Percentiles rank a stretch among this genome's conserved stretches.
These are phyloP conservation scores for Citrus inodora DNA, from an alignment of 345 rosid species.

Conservation along the genomic window DNA sequence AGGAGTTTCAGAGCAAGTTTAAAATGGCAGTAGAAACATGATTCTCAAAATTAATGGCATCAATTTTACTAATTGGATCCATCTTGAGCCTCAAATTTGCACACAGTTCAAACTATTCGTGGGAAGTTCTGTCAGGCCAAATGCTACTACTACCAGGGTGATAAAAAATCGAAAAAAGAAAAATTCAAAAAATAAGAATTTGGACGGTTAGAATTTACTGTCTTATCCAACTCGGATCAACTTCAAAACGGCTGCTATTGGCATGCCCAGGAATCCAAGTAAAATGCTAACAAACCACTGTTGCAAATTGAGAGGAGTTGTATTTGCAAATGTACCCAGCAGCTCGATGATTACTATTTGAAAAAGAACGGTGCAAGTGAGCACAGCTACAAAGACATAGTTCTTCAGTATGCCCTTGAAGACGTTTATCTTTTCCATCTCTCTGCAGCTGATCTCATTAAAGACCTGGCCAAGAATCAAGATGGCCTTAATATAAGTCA, in stretches of 20 bases:
- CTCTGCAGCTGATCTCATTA: slow-evolving; percentile 78
- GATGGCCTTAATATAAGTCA: slow-evolving; percentile 1
- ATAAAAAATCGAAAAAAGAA: neutral
- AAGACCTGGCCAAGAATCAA: slow-evolving; percentile 42
- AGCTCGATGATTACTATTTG: slow-evolving; percentile 67
- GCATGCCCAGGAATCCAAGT: slow-evolving; percentile 95
- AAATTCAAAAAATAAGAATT: neutral
- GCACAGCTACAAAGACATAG: slow-evolving; percentile 55
- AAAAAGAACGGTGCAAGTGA: slow-evolving; percentile 54
- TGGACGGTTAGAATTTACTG: slow-evolving; percentile 11
- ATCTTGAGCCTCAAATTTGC: slow-evolving; percentile 6
- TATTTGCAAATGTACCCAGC: slow-evolving; percentile 68
- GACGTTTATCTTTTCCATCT: slow-evolving; percentile 72
- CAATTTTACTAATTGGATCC: neutral
- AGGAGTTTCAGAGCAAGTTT: slow-evolving; percentile 4
- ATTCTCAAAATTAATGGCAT: slow-evolving; percentile 4
- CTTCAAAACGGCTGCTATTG: slow-evolving; percentile 79
- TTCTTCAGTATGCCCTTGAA: slow-evolving; percentile 65
- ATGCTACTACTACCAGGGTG: slow-evolving; percentile 4
- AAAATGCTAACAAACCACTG: slow-evolving; percentile 76
- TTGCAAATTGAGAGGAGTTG: slow-evolving; percentile 57
- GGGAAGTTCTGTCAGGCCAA: neutral
- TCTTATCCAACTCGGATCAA: slow-evolving; percentile 58
- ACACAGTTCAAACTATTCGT: slow-evolving; percentile 9
- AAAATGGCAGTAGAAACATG: neutral